Percentiles rank a stretch among this genome's conserved stretches.
These are phyloP conservation scores for Mortierella sp. DNA, from an alignment of 371 early-diverging fungal genomes.

Conservation along the genomic window DNA sequence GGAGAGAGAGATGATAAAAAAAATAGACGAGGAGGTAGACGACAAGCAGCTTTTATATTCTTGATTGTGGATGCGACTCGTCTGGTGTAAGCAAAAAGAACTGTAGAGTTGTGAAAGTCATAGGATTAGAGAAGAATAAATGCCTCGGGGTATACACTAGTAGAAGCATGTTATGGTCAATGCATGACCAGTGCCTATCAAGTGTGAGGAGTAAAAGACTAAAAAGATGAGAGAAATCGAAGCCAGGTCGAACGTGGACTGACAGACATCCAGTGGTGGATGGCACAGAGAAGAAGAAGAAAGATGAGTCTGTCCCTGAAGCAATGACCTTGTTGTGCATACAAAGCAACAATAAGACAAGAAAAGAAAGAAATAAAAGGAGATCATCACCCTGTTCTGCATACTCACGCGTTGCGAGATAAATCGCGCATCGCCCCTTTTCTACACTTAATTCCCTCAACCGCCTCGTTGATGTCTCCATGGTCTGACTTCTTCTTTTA, in stretches of 20 bases:
- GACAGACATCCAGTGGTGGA: not conserved
- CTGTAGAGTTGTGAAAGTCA: not conserved
- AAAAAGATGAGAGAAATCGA: not conserved
- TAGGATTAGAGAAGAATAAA: not conserved
- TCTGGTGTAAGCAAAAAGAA: not conserved
- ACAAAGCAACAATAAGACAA: not conserved
- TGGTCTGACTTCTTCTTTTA: too few species aligned
- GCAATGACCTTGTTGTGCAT: constrained; percentile 3
- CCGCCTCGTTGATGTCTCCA: too few species aligned
- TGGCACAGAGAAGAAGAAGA: too few species aligned
- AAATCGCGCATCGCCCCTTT: constrained; percentile 5
- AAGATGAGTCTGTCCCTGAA: not conserved
- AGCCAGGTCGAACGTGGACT: not conserved
- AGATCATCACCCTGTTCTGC: not conserved
- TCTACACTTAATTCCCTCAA: not conserved
- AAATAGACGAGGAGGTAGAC: not conserved
- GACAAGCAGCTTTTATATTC: not conserved
- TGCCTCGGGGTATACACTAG: not conserved
- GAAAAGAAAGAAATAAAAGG: not conserved
- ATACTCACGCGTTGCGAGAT: not conserved
- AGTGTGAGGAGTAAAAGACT: not conserved
- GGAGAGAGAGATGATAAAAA: not conserved
- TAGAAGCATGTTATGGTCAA: not conserved
- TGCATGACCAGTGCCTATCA: not conserved
- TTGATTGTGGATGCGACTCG: not conserved